Evolutionary conservation across 176 grass and related monocot species (phyloP), one percentile per base, ranked within the genome.

Genomic region (Zoysia pacifica): DNA sequence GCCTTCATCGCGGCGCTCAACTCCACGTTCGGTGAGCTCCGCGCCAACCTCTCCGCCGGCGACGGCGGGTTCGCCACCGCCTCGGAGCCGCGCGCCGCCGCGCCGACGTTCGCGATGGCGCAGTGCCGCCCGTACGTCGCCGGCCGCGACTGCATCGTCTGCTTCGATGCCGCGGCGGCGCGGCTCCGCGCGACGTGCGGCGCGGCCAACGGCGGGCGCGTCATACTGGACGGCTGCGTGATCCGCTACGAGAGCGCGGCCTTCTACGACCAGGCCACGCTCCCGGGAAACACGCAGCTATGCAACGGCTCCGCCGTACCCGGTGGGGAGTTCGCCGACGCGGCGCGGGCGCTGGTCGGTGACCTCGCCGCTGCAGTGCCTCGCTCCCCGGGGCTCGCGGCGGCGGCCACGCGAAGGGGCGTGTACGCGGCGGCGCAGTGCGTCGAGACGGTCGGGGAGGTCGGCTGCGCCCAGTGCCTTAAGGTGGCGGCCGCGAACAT

Each of bases 161-260:
- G 90, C 87, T 83, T 93, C 83, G 81, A 84, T 46, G 73, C 68
- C 49, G 88, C 93, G 20, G 88, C 56, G 28, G 28, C 76, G 53
- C 67, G 61, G 40, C 83, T 97, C 77, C 90, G 76, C 48, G 15
- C 37, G 9, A 9, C 47, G 10, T 95, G 93, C 77, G 67, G 66
- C 19, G 48, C 74, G 56, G 73, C 85, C 54, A 87, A 90, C 76
- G 93, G 93, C 10, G 93, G 85, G 1, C 88, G 93, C 39, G 90
- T 44, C 67, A 86, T 97, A 70, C 82, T 88, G 81, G 93, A 97
- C 68, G 93, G 93, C 42, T 97, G 93, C 90, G 39, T 88, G 68
- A 19, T 97, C 80, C 86, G 93, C 67, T 93, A 93, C 88, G 90
- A 97, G 80, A 84, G 82, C 77, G 67, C 72, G 18, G 50, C 72